Evolutionary conservation across 352 stramenopile species (phyloP).

Genomic region (Phytophthora aleatoria): DNA sequence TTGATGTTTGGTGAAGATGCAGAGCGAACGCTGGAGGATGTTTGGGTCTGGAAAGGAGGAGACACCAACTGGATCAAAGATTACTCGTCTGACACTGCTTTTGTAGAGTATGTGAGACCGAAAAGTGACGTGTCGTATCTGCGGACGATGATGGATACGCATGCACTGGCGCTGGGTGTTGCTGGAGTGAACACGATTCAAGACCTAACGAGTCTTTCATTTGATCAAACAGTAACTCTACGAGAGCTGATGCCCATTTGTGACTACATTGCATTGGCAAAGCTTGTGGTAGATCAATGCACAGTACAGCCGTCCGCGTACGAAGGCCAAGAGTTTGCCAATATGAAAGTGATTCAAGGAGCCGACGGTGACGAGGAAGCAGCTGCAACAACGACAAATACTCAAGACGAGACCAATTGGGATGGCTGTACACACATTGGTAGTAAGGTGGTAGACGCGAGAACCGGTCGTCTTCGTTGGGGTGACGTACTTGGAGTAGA

Average conservation of each 20-base stretch:
- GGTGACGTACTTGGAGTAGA: slow-evolving; percentile 66
- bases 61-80: slow-evolving; percentile 49
- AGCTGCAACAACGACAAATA: slow-evolving; percentile 14
- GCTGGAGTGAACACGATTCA: slow-evolving; percentile 77
- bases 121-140: slow-evolving; percentile 56
- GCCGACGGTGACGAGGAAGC: slow-evolving; percentile 22
- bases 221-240: slow-evolving; percentile 58
- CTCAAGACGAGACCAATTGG: slow-evolving; percentile 41
- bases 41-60: slow-evolving; percentile 65
- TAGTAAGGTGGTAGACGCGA: slow-evolving; percentile 39
- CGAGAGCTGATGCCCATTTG: slow-evolving; percentile 65
- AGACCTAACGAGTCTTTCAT: slow-evolving; percentile 71
- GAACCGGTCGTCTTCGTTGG: slow-evolving; percentile 55
- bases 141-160: slow-evolving; percentile 48
- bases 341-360: slow-evolving; percentile 45
- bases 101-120: slow-evolving; percentile 48
- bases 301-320: slow-evolving; percentile 48
- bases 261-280: slow-evolving; percentile 72
- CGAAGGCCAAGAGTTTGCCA: slow-evolving; percentile 53
- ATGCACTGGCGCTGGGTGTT: slow-evolving; percentile 57
- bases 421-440: slow-evolving; percentile 68
- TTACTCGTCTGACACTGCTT: slow-evolving; percentile 40
- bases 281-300: slow-evolving; percentile 60
- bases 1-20: slow-evolving; percentile 69
- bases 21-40: slow-evolving; percentile 60